A percentile compares a stretch with the other conserved stretches of the same genome.
These are phyloP conservation scores for Scleroderma bovista DNA, from an alignment of 768 basidiomycete species.

Conservation along the genomic window DNA sequence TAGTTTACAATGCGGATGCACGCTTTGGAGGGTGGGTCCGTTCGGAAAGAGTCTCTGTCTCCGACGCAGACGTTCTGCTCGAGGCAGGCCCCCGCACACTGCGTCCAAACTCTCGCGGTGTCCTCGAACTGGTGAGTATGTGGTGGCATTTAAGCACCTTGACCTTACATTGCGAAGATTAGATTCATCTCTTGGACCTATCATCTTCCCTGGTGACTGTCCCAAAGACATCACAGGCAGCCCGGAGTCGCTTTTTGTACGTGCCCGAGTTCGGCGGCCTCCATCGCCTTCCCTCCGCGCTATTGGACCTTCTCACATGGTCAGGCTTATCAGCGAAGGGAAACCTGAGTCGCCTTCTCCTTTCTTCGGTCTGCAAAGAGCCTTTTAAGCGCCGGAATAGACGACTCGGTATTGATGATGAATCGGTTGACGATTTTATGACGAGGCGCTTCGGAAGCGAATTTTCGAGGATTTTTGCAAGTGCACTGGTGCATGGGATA, in stretches of 20 bases:
- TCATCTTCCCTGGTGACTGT: slow-evolving; percentile 58
- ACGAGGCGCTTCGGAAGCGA: slow-evolving; percentile 63
- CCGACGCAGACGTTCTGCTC: slow-evolving; percentile 47
- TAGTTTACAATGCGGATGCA: slow-evolving; percentile 60
- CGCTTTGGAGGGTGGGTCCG: slow-evolving; percentile 85
- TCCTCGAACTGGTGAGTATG: slow-evolving; percentile 68
- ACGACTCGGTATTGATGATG: slow-evolving; percentile 47
- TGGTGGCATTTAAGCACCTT: not conserved
- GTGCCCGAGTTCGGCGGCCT: slow-evolving; percentile 50
- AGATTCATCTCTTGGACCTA: slow-evolving; percentile 78
- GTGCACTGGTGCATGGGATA: slow-evolving; percentile 85
- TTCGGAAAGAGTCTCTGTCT: slow-evolving; percentile 48
- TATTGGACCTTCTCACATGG: slow-evolving; percentile 32
- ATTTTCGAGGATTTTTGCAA: slow-evolving; percentile 73
- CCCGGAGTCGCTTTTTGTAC: slow-evolving; percentile 70
- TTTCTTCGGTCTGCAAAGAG: slow-evolving; percentile 55
- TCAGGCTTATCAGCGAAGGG: slow-evolving; percentile 21
- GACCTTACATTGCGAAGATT: slow-evolving; percentile 15
- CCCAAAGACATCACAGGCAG: slow-evolving; percentile 61
- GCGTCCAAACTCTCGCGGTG: slow-evolving; percentile 64
- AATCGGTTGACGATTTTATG: slow-evolving; percentile 77
- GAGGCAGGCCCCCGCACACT: slow-evolving; percentile 89
- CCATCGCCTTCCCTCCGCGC: slow-evolving; percentile 40
- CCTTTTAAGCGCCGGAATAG: slow-evolving; percentile 46
- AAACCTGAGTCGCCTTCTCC: slow-evolving; percentile 38